A percentile compares a stretch with the other conserved stretches of the same genome.
Conservation (phyloP, 345 rosid genomes). For the Geranium brycei region DNA sequence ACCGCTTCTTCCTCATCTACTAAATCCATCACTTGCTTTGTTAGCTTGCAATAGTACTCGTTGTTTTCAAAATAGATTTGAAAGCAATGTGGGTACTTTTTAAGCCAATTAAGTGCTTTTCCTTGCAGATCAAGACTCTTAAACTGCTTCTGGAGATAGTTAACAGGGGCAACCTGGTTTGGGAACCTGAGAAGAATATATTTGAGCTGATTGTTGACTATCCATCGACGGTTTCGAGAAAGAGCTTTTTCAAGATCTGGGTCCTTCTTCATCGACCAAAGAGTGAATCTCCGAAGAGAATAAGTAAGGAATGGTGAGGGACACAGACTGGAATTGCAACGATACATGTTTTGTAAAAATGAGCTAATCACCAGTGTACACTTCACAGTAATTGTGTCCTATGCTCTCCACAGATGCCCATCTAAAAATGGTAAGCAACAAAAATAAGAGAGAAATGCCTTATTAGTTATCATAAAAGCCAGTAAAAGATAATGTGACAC, state of each 20-base stretch:
- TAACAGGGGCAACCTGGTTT: conserved; percentile 41
- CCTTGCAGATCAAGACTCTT: conserved; percentile 92
- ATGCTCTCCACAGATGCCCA: no score
- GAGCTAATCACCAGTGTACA: conserved; percentile 2
- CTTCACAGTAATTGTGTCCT: no score
- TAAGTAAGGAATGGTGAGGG: conserved; percentile 10
- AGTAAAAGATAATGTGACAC: no score
- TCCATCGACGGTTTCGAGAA: conserved; percentile 76
- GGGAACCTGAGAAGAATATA: conserved; percentile 69
- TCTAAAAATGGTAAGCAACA: no score
- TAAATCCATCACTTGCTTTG: conserved; percentile 58
- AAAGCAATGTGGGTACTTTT: conserved; percentile 83
- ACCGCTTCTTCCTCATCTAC: conserved; percentile 72
- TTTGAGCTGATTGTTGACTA: conserved; percentile 76
- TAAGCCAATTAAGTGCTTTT: conserved; percentile 82
- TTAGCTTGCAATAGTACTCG: conserved; percentile 52
- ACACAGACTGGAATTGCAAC: conserved; percentile 5
- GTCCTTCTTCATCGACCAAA: conserved; percentile 88
- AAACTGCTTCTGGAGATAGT: conserved; percentile 73
- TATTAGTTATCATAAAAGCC: no score
- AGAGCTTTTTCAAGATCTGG: conserved; percentile 74
- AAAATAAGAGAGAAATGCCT: no score
- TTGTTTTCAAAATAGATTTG: conserved; percentile 47
- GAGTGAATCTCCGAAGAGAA: conserved; percentile 44
- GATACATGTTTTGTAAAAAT: not conserved